Evolutionary conservation across 2,329 filamentous ascomycete species (phyloP), one percentile per base, ranked within the genome.

Genomic region (Trichophyton benhamiae): DNA sequence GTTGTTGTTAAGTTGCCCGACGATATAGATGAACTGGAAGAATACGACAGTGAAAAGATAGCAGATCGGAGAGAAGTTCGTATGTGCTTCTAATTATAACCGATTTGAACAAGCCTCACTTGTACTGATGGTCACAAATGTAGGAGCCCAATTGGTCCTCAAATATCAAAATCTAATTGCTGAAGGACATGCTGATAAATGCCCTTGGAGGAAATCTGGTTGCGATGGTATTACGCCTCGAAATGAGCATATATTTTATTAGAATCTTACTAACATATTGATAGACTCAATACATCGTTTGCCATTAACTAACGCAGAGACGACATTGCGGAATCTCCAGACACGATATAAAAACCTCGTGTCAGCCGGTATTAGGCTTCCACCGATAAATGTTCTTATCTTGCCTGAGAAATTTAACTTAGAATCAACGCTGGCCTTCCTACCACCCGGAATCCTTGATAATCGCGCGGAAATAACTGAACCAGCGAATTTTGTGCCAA

Each of bases 181-280:
- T 13, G 80, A 83, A 25, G 87, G 86, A 1, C 92, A 99, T 71
- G 82, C 85, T 30, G 86, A 90, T 59, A 85, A 85, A 64, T 99
- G 92, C 70, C 79, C 94, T 17, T 99, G 92, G 94, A 83, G 85
- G 67, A 88, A 84, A 71, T 84, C 84, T 63, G 91, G 90, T n/a
- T 96, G 91, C 71, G 91, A 95, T 74, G 85, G 87, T 89, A 78
- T 27, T 63, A 77, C 17, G 5, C 42, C 3, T 13, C 3, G 11
- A 8, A 20, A 59, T n/a, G 13, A 8, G 22, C 46, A 46, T 20
- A 36, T 5, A 17, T 41, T 25, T n/a, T 22, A 20, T n/a, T 6
- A 46, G 30, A 13, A 8, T 55, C 65, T 72, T 61, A 74, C 55
- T 58, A 58, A 58, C n/a, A 61, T 52, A 46, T 1, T 22, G 11